Conservation (phyloP, 768 basidiomycete genomes). For the Paxillus rubicundulus region DNA sequence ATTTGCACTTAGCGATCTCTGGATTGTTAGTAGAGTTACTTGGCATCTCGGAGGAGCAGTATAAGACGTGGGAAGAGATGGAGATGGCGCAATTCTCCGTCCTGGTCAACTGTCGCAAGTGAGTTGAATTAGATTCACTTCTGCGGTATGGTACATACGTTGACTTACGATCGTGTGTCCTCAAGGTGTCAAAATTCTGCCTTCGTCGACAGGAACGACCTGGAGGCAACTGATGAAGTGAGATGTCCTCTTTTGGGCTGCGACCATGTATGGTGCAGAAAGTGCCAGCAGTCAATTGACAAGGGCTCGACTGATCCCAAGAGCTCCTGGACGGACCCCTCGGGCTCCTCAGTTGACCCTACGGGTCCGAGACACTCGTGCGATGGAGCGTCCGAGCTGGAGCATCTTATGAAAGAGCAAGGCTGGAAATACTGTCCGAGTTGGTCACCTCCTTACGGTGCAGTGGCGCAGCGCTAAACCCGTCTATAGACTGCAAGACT, state of each 20-base stretch:
- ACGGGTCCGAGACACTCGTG: slow-evolving; percentile 56
- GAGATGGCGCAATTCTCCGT: slow-evolving; percentile 43
- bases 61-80: slow-evolving; percentile 44
- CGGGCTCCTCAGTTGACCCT: no score
- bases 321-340: no score
- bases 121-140: slow-evolving; percentile 8
- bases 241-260: slow-evolving; percentile 51
- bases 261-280: slow-evolving; percentile 56
- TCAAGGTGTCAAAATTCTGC: no score
- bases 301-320: no score
- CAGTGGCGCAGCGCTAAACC: neutral
- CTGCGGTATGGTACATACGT: neutral
- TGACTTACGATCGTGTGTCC: neutral
- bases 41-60: no score
- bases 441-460: slow-evolving; percentile 14
- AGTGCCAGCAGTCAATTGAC: slow-evolving; percentile 45
- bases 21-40: no score
- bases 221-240: no score
- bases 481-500: slow-evolving; percentile 40
- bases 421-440: slow-evolving; percentile 70
- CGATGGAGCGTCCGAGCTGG: slow-evolving; percentile 54
- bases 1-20: no score
- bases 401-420: slow-evolving; percentile 45
- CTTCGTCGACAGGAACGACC: no score
- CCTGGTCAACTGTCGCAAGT: slow-evolving; percentile 50